Conservation (phyloP, 441 rosid genomes). For the Omphalea diandra region DNA sequence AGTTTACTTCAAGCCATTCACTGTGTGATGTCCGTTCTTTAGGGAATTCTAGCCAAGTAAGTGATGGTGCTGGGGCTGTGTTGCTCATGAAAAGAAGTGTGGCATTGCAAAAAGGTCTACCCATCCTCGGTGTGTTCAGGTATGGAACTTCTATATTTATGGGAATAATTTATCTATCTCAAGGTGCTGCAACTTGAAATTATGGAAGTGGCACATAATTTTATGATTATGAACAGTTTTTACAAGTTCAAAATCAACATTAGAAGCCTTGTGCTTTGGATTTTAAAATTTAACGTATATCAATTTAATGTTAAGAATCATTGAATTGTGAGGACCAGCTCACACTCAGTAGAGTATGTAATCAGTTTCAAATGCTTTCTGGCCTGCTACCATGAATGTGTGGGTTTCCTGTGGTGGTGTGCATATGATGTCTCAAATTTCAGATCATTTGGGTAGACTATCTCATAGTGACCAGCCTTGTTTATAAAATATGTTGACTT, state of each 20-base stretch:
- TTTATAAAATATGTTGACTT: not conserved
- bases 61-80: slow-evolving; percentile 98
- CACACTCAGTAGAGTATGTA: not conserved
- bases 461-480: too few species aligned
- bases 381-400: not conserved
- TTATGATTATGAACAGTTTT: not conserved
- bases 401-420: not conserved
- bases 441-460: not conserved
- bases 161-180: not conserved
- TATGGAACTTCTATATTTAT: slow-evolving; percentile 12
- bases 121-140: slow-evolving; percentile 97
- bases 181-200: not conserved
- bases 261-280: not conserved
- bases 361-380: not conserved
- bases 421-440: not conserved
- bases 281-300: not conserved
- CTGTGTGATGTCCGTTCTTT: slow-evolving; percentile 14
- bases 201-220: not conserved
- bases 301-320: not conserved
- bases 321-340: not conserved
- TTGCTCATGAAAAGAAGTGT: slow-evolving; percentile 95
- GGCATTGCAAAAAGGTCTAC: slow-evolving; percentile 75
- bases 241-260: not conserved
- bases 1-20: slow-evolving; percentile 16
- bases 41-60: slow-evolving; percentile 98